A percentile compares a stretch with the other conserved stretches of the same genome.
phyloP scores from a whole-genome alignment of 148 eudicot species.

The Vaccinium vitisidaea region DNA sequence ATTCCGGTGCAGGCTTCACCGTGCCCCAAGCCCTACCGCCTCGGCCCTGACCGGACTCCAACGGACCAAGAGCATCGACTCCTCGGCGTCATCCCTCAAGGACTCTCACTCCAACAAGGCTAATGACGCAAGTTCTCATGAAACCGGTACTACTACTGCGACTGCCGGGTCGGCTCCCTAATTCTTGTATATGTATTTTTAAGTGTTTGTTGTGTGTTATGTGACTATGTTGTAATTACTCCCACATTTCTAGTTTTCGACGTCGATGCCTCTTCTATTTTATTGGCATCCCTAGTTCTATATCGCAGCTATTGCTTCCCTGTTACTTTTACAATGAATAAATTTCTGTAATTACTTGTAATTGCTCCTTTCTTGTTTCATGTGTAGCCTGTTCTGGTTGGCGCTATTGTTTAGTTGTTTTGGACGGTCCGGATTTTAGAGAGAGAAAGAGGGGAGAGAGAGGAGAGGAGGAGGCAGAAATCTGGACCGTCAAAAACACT shows the following conservation, averaged over 20 bases:
- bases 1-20: constrained; percentile 52
- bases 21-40: constrained; percentile 24
- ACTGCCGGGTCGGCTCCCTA: neutral
- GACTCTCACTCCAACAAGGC: constrained; percentile 14
- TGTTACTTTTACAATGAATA: neutral
- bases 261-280: neutral
- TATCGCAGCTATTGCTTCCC: neutral
- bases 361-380: neutral
- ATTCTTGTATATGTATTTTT: neutral
- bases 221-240: neutral
- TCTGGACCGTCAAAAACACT: too few species aligned
- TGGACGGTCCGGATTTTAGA: neutral
- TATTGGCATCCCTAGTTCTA: neutral
- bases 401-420: neutral
- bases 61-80: constrained; percentile 36
- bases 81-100: neutral
- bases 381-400: neutral
- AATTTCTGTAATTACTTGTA: neutral
- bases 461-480: too few species aligned
- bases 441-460: too few species aligned
- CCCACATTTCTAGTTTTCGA: neutral
- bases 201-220: neutral
- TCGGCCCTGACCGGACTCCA: constrained; percentile 18
- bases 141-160: neutral
- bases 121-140: neutral